Evolutionary conservation across 345 rosid genomes (phyloP).

Genomic region (Eucalyptus pauciflora): DNA sequence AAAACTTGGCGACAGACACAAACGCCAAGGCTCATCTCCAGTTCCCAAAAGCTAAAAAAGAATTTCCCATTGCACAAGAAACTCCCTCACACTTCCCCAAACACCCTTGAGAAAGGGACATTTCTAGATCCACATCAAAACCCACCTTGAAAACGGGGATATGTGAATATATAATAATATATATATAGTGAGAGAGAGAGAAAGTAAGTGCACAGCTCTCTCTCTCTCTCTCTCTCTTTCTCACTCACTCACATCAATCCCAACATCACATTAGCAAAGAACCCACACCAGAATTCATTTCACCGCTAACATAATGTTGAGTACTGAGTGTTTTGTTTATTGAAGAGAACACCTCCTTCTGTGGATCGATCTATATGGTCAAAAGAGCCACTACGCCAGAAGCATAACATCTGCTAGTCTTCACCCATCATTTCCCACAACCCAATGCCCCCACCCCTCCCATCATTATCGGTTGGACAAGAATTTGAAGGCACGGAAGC

Average conservation of each 20-base stretch:
- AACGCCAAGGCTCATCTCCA: constrained; percentile 3
- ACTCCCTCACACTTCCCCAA: constrained; percentile 21
- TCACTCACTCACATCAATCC: constrained; percentile 25
- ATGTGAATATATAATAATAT: neutral
- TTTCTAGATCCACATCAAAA: constrained; percentile 29
- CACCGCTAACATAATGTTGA: neutral
- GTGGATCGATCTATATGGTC: neutral
- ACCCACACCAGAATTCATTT: neutral
- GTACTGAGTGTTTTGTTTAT: neutral
- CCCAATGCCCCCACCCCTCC: constrained; percentile 23
- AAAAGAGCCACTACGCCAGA: neutral
- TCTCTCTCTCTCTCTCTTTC: neutral
- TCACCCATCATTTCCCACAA: constrained; percentile 25
- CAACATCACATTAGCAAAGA: constrained; percentile 8
- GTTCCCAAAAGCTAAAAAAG: constrained; percentile 26
- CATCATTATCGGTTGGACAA: constrained; percentile 1
- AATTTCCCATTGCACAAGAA: constrained; percentile 19
- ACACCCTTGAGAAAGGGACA: constrained; percentile 28
- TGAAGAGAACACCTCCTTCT: neutral
- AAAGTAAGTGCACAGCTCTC: neutral
- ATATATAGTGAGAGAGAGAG: neutral
- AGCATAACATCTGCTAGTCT: neutral
- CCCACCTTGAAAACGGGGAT: constrained; percentile 38
- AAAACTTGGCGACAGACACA: neutral
- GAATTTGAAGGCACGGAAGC: neutral